Evolutionary conservation across 129 eudicot species (phyloP), one percentile per base, ranked within the genome.

Genomic region (Ambrosia artemisiifolia): DNA sequence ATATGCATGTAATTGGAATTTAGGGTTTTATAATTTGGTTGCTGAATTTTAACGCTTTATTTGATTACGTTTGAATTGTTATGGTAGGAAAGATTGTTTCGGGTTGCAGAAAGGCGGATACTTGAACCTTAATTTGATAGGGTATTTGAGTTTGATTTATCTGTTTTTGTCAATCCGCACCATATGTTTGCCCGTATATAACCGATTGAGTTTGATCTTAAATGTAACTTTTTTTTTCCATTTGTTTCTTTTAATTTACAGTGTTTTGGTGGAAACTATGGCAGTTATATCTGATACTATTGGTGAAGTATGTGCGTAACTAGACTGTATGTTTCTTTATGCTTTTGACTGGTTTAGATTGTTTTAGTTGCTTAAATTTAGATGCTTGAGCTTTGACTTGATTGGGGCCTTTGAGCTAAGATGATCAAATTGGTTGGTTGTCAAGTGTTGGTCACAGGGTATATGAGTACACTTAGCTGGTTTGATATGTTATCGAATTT

Each of bases 1-100:
- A 76, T 77, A 69, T 48, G 47, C 49, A 7, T 77, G 64, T 60
- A 69, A 68, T 69, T 67, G 63, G 20, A 66, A 46, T 68, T 9
- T 47, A 59, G 42, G 51, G 12, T 12, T 34, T 60, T 68, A 46
- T 14, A 5, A 11, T 47, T 13, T 67, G 50, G 74, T 68, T 68
- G 70, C 75, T 60, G 46, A 19, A 18, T 60, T 47, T 59, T 12
- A 33, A 59, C 33, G 75, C 76, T 50, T 65, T 75, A 6, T 73
- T 28, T 13, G 28, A 24, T 24, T 24, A 24, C 28, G 28, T 24
- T 24, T 24, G 28, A n/a, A n/a, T n/a, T n/a, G n/a, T n/a, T n/a
- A n/a, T n/a, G n/a, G n/a, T n/a, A n/a, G n/a, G n/a, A n/a, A n/a
- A n/a, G n/a, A n/a, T 1, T 24, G 28, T 24, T 24, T 24, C 1